Base-by-base conservation (phyloP, 2,329 filamentous ascomycete genomes). In the Plectosphaerella sp. region DNA sequence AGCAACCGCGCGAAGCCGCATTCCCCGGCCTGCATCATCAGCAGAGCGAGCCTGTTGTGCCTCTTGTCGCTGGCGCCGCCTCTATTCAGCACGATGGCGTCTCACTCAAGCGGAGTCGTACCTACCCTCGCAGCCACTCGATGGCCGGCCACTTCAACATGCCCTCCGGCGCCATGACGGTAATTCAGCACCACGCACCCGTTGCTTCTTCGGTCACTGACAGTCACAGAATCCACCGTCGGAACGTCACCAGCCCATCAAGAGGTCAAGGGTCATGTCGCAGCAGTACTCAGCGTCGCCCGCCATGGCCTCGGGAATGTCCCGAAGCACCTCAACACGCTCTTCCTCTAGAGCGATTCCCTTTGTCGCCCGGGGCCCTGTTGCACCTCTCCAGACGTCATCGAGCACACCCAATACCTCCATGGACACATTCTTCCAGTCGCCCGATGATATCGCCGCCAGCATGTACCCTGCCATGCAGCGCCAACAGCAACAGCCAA, bases 321-420 rank as follows among this genome's bases (percentile, higher is more conserved):
- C 55, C 10, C 73, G 76, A 52, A 71, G 67, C 50, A 62, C 65
- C 14, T 78, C 75, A 39, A 72, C 67, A 57, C 64, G 68, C 28
- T 33, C 28, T 33, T 73, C 73, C 10, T 68, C 71, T 24, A 64
- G 61, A 48, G 65, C 68, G 25, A 69, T 68, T 46, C 70, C 73
- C 36, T 75, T 75, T 51, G 64, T 64, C 54, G 62, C 57, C 58
- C 66, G 62, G 35, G 62, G 62, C 46, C 65, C 65, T 51, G 64
- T 72, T 56, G 66, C 70, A 3, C 66, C 66, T 47, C 59, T 60
- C 35, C 61, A 62, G 25, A 59, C 56, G 20, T 24, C 41, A 8
- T 55, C 49, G 54, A 50, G 57, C 48, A 54, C 57, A 52, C 53
- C 52, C 36, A 54, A 51, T 52, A 61, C 56, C 56, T 58, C 61